A percentile compares a stretch with the other conserved stretches of the same genome.
Evolutionary conservation across 306 rosid genomes (phyloP).

Genomic region (Pyrus pyrifolia): DNA sequence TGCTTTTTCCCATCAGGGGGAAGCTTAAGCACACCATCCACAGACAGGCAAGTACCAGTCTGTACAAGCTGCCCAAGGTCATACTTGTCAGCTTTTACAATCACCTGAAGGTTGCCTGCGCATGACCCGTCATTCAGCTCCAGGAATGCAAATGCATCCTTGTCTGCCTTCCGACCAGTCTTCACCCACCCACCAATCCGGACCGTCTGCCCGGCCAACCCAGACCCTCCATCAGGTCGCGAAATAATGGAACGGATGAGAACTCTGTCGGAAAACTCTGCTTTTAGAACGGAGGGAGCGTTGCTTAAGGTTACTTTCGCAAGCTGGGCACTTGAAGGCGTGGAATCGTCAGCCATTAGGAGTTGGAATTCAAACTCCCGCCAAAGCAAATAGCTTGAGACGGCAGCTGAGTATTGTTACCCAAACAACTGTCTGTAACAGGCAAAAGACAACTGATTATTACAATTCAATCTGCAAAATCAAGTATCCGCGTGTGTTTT

Average conservation of each 20-base stretch:
- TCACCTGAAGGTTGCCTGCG: constrained; percentile 75
- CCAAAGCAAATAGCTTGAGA: background rate
- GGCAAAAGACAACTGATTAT: background rate
- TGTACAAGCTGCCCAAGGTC: constrained; percentile 73
- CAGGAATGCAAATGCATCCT: constrained; percentile 83
- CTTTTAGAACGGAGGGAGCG: constrained; percentile 19
- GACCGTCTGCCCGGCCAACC: constrained; percentile 47
- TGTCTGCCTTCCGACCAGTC: constrained; percentile 92
- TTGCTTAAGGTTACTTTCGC: constrained; percentile 30
- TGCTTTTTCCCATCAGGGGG: constrained; percentile 81
- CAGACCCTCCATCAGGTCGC: constrained; percentile 72
- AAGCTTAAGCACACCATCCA: constrained; percentile 67
- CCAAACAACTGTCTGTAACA: background rate
- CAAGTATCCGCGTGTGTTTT: background rate
- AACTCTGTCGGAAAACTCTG: constrained; percentile 75
- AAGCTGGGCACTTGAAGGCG: constrained; percentile 44
- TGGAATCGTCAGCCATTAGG: constrained; percentile 36
- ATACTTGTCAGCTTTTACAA: constrained; percentile 60
- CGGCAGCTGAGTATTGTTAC: background rate
- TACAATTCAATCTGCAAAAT: background rate
- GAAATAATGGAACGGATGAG: constrained; percentile 54
- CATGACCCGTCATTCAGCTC: constrained; percentile 87
- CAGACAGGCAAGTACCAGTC: constrained; percentile 73
- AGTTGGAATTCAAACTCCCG: background rate
- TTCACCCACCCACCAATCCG: constrained; percentile 93